phyloP scores from a whole-genome alignment of 768 basidiomycete genomes.

The Cubamyces lactineus region DNA sequence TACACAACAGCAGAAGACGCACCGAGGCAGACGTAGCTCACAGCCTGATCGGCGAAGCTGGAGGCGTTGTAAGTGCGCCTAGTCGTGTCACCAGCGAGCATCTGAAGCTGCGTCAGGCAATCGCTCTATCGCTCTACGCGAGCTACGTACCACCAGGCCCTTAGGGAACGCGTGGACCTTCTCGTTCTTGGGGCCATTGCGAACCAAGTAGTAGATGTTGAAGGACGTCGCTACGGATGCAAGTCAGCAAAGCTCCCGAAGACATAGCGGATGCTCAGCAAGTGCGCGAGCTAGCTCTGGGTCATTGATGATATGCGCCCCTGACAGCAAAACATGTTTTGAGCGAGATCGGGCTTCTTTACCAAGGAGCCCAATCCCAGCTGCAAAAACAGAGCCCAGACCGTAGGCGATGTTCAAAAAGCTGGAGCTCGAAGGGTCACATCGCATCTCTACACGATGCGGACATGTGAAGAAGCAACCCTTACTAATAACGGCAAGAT shows the following conservation, averaged over 20 bases:
- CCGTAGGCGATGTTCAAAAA: no score
- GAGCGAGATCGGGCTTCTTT: no score
- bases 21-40: slow-evolving; percentile 38
- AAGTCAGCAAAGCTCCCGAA: not conserved
- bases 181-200: slow-evolving; percentile 28
- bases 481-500: not conserved
- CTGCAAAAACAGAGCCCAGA: no score
- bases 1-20: not conserved
- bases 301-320: no score
- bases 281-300: no score
- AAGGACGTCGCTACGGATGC: slow-evolving; percentile 14
- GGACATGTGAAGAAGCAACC: not conserved
- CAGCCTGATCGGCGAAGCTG: slow-evolving; percentile 36
- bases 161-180: slow-evolving; percentile 29
- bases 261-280: not conserved
- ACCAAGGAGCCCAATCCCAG: no score
- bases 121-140: no score
- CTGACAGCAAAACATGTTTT: no score
- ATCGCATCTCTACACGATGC: no score
- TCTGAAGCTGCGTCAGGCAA: slow-evolving; percentile 8
- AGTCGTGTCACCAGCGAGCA: slow-evolving; percentile 37
- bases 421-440: no score
- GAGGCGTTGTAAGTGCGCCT: slow-evolving; percentile 37
- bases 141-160: slow-evolving; percentile 25
- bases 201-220: slow-evolving; percentile 33